These are phyloP conservation scores for Pseudozyma tsukubaensis DNA, from an alignment of 1,284 basidiomycete genomes.

Conservation along the genomic window DNA sequence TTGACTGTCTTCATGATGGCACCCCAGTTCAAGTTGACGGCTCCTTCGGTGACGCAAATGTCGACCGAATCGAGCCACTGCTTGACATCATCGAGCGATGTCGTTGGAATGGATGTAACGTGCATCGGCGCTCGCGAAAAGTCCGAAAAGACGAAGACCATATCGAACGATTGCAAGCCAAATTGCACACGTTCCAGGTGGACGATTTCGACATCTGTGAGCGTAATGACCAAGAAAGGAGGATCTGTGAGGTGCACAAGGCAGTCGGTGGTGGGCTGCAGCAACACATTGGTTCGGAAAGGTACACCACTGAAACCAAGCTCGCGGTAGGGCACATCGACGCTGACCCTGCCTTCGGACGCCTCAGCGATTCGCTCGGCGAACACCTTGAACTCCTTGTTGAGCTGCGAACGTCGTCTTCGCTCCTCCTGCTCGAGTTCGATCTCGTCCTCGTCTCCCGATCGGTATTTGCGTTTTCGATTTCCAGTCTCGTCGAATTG, in stretches of 20 bases:
- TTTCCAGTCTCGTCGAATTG: slow-evolving; percentile 99
- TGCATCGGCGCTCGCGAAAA: slow-evolving; percentile 88
- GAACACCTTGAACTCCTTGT: slow-evolving; percentile 95
- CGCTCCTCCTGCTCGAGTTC: slow-evolving; percentile 98
- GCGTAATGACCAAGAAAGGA: slow-evolving; percentile 94
- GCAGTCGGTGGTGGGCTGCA: slow-evolving; percentile 97
- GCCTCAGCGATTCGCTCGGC: slow-evolving; percentile 93
- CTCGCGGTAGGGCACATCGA: slow-evolving; percentile 97
- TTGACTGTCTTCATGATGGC: slow-evolving; percentile 77
- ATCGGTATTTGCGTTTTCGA: slow-evolving; percentile 93
- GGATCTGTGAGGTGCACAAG: slow-evolving; percentile 94
- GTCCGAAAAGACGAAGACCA: slow-evolving; percentile 95
- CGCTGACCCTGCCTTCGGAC: slow-evolving; percentile 81
- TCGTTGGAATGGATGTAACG: slow-evolving; percentile 63
- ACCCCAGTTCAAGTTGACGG: slow-evolving; percentile 97
- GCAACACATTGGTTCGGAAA: slow-evolving; percentile 89
- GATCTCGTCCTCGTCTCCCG: slow-evolving; percentile 98
- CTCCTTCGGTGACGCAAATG: slow-evolving; percentile 93
- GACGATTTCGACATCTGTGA: slow-evolving; percentile 94
- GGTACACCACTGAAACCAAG: slow-evolving; percentile 97
- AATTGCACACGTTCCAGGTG: slow-evolving; percentile 98
- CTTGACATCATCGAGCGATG: slow-evolving; percentile 65
- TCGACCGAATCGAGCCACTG: slow-evolving; percentile 91
- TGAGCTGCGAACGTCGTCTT: slow-evolving; percentile 85
- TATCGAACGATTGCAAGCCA: slow-evolving; percentile 94